Percentiles rank a stretch among this genome's conserved stretches.
phyloP scores from a whole-genome alignment of 495 filamentous ascomycete genomes.

The Penicillium roqueforti region DNA sequence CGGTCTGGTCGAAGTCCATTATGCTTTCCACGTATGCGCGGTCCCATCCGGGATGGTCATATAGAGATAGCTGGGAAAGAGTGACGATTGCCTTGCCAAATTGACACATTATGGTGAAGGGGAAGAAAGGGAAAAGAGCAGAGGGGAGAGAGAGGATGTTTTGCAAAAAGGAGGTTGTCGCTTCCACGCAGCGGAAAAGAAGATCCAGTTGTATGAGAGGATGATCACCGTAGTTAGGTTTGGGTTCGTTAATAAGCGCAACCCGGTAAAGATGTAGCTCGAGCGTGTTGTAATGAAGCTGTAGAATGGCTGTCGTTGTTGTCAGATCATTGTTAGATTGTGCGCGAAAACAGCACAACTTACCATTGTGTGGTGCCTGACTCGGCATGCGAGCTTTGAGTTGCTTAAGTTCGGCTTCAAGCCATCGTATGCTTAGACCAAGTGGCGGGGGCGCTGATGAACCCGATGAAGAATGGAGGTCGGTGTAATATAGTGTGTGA shows the following conservation, averaged over 20 bases:
- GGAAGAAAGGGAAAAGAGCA: conserved; percentile 13
- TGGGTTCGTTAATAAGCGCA: conserved; percentile 14
- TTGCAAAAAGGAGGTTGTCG: conserved; percentile 28
- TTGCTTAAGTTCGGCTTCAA: conserved; percentile 14
- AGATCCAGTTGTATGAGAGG: conserved; percentile 18
- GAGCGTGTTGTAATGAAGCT: conserved; percentile 20
- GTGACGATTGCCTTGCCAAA: conserved; percentile 27
- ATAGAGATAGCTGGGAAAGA: conserved; percentile 29
- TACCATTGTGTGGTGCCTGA: conserved; percentile 18
- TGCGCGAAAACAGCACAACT: background rate
- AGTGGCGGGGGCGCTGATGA: conserved; percentile 11
- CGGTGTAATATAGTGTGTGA: conserved; percentile 6
- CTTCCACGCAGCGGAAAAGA: conserved; percentile 25
- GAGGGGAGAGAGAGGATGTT: conserved; percentile 24
- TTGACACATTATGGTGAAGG: conserved; percentile 22
- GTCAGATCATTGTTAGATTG: background rate
- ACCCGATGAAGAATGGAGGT: background rate
- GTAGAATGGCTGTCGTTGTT: conserved; percentile 13
- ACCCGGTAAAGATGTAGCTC: conserved; percentile 24
- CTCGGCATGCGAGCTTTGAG: conserved; percentile 11
- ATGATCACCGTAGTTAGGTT: conserved; percentile 12
- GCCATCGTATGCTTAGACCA: conserved; percentile 19
- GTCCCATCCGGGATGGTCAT: conserved; percentile 17
- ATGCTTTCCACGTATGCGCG: conserved; percentile 18
- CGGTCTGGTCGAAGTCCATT: conserved; percentile 11